A percentile compares a stretch with the other conserved stretches of the same genome.
phyloP scores from a whole-genome alignment of 352 stramenopile genomes.

The Phytophthora aleatoria region DNA sequence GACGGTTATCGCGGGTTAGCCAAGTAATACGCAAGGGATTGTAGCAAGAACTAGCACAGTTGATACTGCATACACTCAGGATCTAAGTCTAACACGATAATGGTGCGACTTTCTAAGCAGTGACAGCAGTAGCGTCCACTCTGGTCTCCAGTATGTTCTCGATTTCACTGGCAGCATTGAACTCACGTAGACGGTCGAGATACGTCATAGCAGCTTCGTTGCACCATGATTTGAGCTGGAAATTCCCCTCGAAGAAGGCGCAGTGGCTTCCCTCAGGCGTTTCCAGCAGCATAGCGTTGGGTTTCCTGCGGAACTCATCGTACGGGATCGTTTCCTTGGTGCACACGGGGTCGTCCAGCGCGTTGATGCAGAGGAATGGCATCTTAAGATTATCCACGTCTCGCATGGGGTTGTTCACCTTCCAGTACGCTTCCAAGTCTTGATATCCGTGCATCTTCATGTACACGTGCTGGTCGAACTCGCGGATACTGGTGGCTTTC shows the following conservation, averaged over 20 bases:
- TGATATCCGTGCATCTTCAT: constrained; percentile 81
- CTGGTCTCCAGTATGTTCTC: constrained; percentile 1
- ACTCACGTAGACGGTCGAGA: constrained; percentile 62
- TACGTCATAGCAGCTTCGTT: constrained; percentile 65
- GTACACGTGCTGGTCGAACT: constrained; percentile 83
- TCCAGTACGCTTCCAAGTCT: constrained; percentile 71
- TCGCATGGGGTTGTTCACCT: constrained; percentile 79
- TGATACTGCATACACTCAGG: constrained; percentile 16
- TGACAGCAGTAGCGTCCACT: constrained; percentile 16
- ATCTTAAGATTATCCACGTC: constrained; percentile 55
- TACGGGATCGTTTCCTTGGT: constrained; percentile 77
- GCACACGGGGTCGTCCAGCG: constrained; percentile 79
- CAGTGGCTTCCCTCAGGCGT: constrained; percentile 74
- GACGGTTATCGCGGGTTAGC: constrained; percentile 40
- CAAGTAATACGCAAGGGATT: constrained; percentile 5
- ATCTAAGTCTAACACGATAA: constrained; percentile 21
- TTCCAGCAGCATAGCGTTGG: constrained; percentile 56
- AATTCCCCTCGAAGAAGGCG: constrained; percentile 71
- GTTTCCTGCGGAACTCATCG: constrained; percentile 53
- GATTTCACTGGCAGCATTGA: constrained; percentile 8
- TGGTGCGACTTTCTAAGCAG: constrained; percentile 24
- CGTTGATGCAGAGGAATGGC: constrained; percentile 76
- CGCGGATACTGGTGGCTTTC: constrained; percentile 53
- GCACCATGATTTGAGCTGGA: constrained; percentile 71
- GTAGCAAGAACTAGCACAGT: constrained; percentile 5